A percentile compares a stretch with the other conserved stretches of the same genome.
Evolutionary conservation across 2,329 filamentous ascomycete genomes (phyloP).

Genomic region (Daldinia eschscholtzii): DNA sequence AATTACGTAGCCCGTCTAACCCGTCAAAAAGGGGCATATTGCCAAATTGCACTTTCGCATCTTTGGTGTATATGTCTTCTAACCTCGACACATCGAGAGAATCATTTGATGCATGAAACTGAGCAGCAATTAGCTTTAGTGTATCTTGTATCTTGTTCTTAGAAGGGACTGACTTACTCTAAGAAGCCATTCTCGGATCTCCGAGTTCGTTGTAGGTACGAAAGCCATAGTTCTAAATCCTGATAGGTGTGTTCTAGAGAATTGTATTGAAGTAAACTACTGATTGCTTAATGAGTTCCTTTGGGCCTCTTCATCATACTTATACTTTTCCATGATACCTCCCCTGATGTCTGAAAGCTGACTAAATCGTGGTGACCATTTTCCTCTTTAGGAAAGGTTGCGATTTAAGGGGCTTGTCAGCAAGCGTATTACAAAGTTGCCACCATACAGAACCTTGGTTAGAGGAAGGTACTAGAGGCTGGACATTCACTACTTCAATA

Average conservation of each 20-base stretch:
- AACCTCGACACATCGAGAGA: conserved; percentile 40
- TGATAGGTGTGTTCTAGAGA: not conserved
- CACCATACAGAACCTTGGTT: not conserved
- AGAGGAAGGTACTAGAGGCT: not conserved
- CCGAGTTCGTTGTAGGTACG: conserved; percentile 39
- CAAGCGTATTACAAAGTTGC: not conserved
- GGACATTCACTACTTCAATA: not conserved
- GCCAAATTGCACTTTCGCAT: conserved; percentile 42
- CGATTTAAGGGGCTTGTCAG: not conserved
- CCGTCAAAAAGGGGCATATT: conserved; percentile 42
- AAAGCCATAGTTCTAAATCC: conserved; percentile 42
- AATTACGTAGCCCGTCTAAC: conserved; percentile 33
- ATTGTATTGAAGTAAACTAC: not conserved
- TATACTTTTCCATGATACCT: conserved; percentile 16
- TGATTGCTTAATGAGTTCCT: not conserved
- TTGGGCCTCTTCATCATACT: conserved; percentile 11
- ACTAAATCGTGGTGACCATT: conserved; percentile 40
- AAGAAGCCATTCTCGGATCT: conserved; percentile 40
- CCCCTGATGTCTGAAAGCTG: conserved; percentile 25
- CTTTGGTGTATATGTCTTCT: conserved; percentile 36
- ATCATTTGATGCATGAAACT: conserved; percentile 43
- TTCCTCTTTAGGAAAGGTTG: conserved; percentile 42
- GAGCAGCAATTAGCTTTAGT: conserved; percentile 3
- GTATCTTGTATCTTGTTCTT: not conserved
- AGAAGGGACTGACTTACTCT: conserved; percentile 25